Evolutionary conservation across 2,329 filamentous ascomycete genomes (phyloP).

Genomic region (Neofusicoccum ribis): DNA sequence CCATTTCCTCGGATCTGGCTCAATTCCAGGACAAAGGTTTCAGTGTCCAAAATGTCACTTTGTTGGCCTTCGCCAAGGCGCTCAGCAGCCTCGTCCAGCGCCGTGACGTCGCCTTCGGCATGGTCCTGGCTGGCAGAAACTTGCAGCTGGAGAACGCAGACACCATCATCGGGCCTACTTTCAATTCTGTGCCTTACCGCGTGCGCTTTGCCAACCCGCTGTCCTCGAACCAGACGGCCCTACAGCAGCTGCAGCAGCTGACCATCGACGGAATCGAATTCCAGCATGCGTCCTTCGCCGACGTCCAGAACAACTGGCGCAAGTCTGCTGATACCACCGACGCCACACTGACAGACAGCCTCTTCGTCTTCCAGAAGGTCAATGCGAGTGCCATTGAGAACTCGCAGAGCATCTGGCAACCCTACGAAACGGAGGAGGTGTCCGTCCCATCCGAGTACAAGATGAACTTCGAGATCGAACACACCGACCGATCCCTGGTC

Average conservation of each 20-base stretch:
- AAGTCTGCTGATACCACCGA: constrained; percentile 3
- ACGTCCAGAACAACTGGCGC: constrained; percentile 19
- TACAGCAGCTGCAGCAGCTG: constrained; percentile 66
- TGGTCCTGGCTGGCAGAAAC: constrained; percentile 59
- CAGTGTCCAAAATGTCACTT: constrained; percentile 48
- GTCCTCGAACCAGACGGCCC: constrained; percentile 54
- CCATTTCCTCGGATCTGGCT: constrained; percentile 43
- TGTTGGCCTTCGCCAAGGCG: constrained; percentile 14
- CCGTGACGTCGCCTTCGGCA: constrained; percentile 57
- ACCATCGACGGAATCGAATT: constrained; percentile 30
- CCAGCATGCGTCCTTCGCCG: constrained; percentile 20
- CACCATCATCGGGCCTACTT: constrained; percentile 61
- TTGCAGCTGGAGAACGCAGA: constrained; percentile 48
- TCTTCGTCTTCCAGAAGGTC: constrained; percentile 19
- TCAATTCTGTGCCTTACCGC: constrained; percentile 60
- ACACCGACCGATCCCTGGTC: not conserved
- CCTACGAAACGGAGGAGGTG: constrained; percentile 16
- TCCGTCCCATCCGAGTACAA: constrained; percentile 18
- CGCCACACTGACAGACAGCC: constrained; percentile 14
- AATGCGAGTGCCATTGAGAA: not conserved
- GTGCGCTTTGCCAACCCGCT: constrained; percentile 36
- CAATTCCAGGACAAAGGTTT: not conserved
- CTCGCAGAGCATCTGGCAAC: constrained; percentile 15
- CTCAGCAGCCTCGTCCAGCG: constrained; percentile 22
- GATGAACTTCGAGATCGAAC: constrained; percentile 20